Percentiles rank a stretch among this genome's conserved stretches.
These are phyloP conservation scores for Leccinum broughii DNA, from an alignment of 768 basidiomycete species.

Conservation along the genomic window DNA sequence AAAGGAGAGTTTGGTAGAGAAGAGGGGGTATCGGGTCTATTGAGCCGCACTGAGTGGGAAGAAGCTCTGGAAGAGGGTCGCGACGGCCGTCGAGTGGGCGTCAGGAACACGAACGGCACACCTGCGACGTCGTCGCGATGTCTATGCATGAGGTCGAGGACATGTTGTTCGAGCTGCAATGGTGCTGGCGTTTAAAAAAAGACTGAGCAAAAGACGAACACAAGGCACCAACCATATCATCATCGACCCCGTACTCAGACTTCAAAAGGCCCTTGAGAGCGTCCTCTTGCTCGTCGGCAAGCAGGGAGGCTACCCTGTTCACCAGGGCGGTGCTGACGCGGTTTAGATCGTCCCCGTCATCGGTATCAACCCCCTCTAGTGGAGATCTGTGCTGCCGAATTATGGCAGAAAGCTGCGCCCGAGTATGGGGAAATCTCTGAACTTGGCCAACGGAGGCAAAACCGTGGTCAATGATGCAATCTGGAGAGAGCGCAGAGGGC, in stretches of 20 bases:
- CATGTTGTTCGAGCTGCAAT: slow-evolving; percentile 77
- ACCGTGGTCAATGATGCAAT: slow-evolving; percentile 20
- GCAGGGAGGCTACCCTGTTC: slow-evolving; percentile 66
- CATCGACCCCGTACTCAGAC: slow-evolving; percentile 66
- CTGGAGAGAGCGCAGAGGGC: slow-evolving; percentile 17
- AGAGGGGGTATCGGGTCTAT: slow-evolving; percentile 73
- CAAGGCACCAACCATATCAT: slow-evolving; percentile 56
- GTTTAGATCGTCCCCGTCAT: slow-evolving; percentile 54
- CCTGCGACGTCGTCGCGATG: slow-evolving; percentile 84
- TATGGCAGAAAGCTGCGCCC: slow-evolving; percentile 75
- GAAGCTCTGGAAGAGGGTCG: slow-evolving; percentile 82
- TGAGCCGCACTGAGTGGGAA: slow-evolving; percentile 63
- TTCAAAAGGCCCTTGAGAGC: slow-evolving; percentile 76
- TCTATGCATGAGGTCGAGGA: slow-evolving; percentile 95
- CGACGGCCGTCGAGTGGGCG: slow-evolving; percentile 76
- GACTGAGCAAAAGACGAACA: slow-evolving; percentile 8
- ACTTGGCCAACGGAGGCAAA: slow-evolving; percentile 19
- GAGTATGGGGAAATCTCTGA: slow-evolving; percentile 74
- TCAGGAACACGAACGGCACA: slow-evolving; percentile 81
- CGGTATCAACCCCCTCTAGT: slow-evolving; percentile 54
- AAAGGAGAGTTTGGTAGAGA: slow-evolving; percentile 79
- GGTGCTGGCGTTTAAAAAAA: slow-evolving; percentile 18
- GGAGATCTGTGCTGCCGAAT: slow-evolving; percentile 68
- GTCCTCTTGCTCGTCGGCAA: slow-evolving; percentile 85
- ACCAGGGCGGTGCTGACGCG: slow-evolving; percentile 63